These are phyloP conservation scores for Cystobasidium ongulense DNA, from an alignment of 768 basidiomycete species.

Conservation along the genomic window DNA sequence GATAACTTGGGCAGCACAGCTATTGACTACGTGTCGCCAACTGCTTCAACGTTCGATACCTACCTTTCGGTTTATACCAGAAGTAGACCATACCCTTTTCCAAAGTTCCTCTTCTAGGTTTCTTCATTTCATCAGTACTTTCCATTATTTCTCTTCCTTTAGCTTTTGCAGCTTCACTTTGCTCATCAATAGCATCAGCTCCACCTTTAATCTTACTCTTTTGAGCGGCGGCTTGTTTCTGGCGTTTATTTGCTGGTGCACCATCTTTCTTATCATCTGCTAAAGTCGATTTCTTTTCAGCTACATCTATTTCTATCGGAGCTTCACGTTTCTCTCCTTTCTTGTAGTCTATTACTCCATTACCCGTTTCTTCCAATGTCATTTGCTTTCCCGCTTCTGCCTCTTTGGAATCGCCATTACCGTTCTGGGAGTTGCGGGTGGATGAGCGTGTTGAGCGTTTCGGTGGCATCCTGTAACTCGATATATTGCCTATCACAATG, in stretches of 20 bases:
- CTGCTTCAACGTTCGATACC: slow-evolving; percentile 40
- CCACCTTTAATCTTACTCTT: slow-evolving; percentile 8
- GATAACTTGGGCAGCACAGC: background rate
- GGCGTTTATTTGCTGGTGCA: background rate
- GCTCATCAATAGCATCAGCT: background rate
- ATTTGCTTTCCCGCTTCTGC: background rate
- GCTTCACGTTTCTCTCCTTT: background rate
- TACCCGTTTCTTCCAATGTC: background rate
- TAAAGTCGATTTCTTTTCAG: background rate
- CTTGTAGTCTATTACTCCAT: background rate
- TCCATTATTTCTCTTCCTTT: slow-evolving; percentile 15
- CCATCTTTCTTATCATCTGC: slow-evolving; percentile 26
- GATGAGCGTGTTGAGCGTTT: background rate
- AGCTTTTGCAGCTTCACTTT: background rate
- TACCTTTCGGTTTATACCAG: slow-evolving; percentile 55
- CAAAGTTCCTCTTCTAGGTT: slow-evolving; percentile 29
- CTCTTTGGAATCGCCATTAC: background rate
- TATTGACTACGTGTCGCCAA: no score
- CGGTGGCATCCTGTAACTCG: background rate
- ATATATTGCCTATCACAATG: no score
- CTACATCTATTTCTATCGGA: background rate
- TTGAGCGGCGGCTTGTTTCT: slow-evolving; percentile 9
- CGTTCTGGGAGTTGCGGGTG: background rate
- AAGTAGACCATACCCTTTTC: slow-evolving; percentile 51
- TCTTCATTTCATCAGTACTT: background rate